Conservation (phyloP, 495 filamentous ascomycete species). For the Podospora didyma region DNA sequence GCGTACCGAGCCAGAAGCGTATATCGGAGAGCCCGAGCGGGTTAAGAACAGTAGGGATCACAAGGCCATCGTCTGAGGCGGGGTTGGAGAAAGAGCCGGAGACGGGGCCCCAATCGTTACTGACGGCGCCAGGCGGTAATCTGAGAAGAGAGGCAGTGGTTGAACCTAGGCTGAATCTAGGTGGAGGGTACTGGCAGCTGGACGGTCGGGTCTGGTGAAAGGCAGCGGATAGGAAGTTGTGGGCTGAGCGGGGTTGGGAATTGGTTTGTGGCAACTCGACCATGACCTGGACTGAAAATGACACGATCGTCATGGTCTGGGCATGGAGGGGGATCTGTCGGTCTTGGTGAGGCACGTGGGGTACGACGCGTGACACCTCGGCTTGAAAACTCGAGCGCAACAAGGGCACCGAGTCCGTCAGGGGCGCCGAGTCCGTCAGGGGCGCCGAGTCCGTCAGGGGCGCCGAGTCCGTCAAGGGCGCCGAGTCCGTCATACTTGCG, state of each 20-base stretch:
- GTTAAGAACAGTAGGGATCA: not conserved
- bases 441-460: not conserved
- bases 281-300: not conserved
- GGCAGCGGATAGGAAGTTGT: not conserved
- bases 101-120: not conserved
- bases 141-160: not conserved
- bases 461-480: not conserved
- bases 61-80: not conserved
- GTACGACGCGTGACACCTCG: not conserved
- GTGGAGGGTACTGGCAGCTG: not conserved
- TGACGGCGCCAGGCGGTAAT: too few species aligned
- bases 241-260: not conserved
- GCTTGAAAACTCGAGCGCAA: not conserved
- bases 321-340: not conserved
- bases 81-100: not conserved
- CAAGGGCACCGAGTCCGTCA: not conserved
- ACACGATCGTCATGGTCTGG: not conserved
- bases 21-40: constrained; percentile 4
- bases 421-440: too few species aligned
- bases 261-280: not conserved
- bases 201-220: not conserved
- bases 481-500: not conserved
- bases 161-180: not conserved
- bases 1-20: constrained; percentile 6
- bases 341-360: not conserved